Percentiles rank a stretch among this genome's conserved stretches.
phyloP scores from a whole-genome alignment of 768 basidiomycete genomes.

The Agrocybe pediades region DNA sequence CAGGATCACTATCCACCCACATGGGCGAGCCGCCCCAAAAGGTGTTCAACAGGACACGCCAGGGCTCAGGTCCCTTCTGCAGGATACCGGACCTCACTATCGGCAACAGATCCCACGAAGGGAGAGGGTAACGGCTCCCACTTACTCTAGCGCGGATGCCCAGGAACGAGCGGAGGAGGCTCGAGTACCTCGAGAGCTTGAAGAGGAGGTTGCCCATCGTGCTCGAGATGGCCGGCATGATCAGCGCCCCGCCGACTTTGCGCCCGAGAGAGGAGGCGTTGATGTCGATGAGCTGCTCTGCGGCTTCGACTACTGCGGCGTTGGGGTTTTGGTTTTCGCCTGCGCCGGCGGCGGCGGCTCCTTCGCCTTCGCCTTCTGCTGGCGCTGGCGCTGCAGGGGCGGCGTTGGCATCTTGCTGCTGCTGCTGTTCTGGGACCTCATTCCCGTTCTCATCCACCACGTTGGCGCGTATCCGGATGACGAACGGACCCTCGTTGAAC shows the following conservation, averaged over 20 bases:
- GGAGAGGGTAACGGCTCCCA: conserved; percentile 13
- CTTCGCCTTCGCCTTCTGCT: conserved; percentile 21
- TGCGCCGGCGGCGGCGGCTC: conserved; percentile 17
- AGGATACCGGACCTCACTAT: neutral
- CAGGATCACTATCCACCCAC: conserved; percentile 73
- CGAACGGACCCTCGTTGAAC: conserved; percentile 34
- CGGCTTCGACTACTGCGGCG: conserved; percentile 46
- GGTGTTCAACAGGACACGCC: conserved; percentile 37
- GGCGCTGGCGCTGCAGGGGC: conserved; percentile 18
- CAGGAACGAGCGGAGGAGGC: conserved; percentile 40
- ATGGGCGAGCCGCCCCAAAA: conserved; percentile 57
- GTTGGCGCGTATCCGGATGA: conserved; percentile 36
- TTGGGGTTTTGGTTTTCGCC: conserved; percentile 38
- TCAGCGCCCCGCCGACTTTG: conserved; percentile 66
- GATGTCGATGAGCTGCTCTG: conserved; percentile 59
- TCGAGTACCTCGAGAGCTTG: conserved; percentile 49
- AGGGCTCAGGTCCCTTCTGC: conserved; percentile 12
- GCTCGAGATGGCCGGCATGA: conserved; percentile 67
- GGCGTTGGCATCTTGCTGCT: conserved; percentile 10
- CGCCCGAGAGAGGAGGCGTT: conserved; percentile 65
- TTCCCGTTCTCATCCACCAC: conserved; percentile 19
- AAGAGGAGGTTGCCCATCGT: conserved; percentile 65
- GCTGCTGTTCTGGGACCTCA: neutral
- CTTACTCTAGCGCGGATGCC: conserved; percentile 21
- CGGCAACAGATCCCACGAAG: conserved; percentile 19